These are phyloP conservation scores for Ustilago vetiveriae DNA, from an alignment of 1,284 basidiomycete genomes.

Conservation along the genomic window DNA sequence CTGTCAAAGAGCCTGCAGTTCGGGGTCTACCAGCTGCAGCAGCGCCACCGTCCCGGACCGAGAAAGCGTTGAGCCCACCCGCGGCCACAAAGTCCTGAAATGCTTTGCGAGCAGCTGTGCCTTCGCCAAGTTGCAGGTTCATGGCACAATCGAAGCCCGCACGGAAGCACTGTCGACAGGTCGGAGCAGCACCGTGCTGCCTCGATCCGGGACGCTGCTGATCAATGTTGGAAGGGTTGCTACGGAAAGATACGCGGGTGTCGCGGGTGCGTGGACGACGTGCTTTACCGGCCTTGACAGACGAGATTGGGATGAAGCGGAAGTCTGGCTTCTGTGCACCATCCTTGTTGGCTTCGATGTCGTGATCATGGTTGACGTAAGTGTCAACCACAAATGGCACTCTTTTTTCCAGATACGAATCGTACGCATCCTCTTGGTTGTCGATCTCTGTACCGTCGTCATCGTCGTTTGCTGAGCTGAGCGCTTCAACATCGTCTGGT, in stretches of 20 bases:
- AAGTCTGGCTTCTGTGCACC: constrained; percentile 17
- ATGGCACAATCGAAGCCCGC: constrained; percentile 55
- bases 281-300: constrained; percentile 34
- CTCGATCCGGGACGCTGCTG: constrained; percentile 22
- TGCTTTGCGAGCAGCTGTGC: constrained; percentile 43
- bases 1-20: constrained; percentile 8
- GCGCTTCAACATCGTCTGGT: constrained; percentile 15
- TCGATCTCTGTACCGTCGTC: constrained; percentile 40
- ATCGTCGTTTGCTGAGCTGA: neutral
- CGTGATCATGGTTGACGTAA: constrained; percentile 11
- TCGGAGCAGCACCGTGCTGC: constrained; percentile 28
- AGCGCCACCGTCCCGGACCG: constrained; percentile 26
- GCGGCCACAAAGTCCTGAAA: constrained; percentile 56
- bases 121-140: constrained; percentile 51
- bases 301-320: constrained; percentile 46
- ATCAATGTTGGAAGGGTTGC: constrained; percentile 33
- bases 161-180: constrained; percentile 50
- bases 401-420: constrained; percentile 13
- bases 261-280: constrained; percentile 46
- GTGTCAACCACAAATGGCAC: constrained; percentile 32
- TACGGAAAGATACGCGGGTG: constrained; percentile 47
- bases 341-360: constrained; percentile 7
- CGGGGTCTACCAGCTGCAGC: neutral
- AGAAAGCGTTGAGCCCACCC: constrained; percentile 47
- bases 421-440: constrained; percentile 21